A percentile compares a stretch with the other conserved stretches of the same genome.
Conservation (phyloP, 2,329 filamentous ascomycete species). For the Hymenoscyphus occultus region DNA sequence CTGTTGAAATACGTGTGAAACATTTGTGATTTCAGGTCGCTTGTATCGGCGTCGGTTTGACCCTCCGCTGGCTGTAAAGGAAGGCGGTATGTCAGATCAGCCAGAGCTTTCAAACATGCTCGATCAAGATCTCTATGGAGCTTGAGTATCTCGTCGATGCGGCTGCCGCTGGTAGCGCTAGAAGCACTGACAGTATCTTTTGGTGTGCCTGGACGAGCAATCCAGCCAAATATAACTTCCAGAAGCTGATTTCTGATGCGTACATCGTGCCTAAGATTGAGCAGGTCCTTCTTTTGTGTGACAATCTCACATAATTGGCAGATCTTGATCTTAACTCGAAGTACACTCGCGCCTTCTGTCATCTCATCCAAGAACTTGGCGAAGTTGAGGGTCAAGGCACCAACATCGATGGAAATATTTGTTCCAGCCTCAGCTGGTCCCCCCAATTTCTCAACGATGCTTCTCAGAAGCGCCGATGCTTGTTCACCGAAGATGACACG, state of each 20-base stretch:
- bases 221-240: conserved; percentile 67
- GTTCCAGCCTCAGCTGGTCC: conserved; percentile 60
- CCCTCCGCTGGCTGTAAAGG: conserved; percentile 64
- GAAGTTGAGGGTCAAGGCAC: conserved; percentile 61
- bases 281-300: conserved; percentile 63
- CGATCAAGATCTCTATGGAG: conserved; percentile 65
- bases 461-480: conserved; percentile 59
- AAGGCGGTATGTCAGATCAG: conserved; percentile 63
- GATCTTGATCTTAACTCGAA: conserved; percentile 66
- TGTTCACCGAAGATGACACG: conserved; percentile 67
- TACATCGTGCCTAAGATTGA: conserved; percentile 67
- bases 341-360: conserved; percentile 51
- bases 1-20: conserved; percentile 70
- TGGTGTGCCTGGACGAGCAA: conserved; percentile 57
- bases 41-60: conserved; percentile 63
- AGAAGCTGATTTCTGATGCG: conserved; percentile 66
- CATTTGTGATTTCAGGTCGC: conserved; percentile 67
- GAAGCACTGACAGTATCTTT: conserved; percentile 39
- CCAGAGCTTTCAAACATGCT: conserved; percentile 62
- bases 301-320: conserved; percentile 66
- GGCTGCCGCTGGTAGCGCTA: conserved; percentile 37
- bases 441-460: conserved; percentile 62
- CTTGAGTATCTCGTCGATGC: conserved; percentile 55
- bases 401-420: conserved; percentile 62
- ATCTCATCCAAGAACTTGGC: conserved; percentile 63